phyloP scores from a whole-genome alignment of 2,329 filamentous ascomycete species.

The Fusarium sp. region DNA sequence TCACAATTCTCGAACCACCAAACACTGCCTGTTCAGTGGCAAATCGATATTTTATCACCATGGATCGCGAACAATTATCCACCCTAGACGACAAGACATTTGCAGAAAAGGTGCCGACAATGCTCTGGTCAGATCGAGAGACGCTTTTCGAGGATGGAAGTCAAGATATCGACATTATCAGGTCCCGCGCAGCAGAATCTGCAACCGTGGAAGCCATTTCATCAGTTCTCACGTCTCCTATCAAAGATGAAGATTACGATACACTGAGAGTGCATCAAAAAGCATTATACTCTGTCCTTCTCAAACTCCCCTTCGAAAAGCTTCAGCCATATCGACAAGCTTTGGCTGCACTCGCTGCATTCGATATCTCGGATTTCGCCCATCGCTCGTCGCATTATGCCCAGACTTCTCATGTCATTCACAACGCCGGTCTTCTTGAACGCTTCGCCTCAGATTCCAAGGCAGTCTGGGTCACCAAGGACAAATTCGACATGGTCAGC shows the following conservation, averaged over 20 bases:
- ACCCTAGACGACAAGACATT: neutral
- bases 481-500: constrained; percentile 4
- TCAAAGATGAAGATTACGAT: neutral
- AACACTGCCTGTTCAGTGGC: rapidly evolving
- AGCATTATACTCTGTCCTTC: neutral
- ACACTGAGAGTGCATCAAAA: neutral
- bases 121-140: neutral
- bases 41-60: neutral
- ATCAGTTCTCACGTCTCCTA: neutral
- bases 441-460: neutral
- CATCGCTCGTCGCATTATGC: neutral
- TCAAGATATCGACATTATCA: neutral
- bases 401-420: neutral
- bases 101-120: neutral
- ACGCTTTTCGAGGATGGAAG: neutral
- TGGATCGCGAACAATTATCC: neutral
- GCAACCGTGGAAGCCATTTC: neutral
- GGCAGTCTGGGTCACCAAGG: neutral
- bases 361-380: neutral
- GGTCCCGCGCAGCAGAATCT: neutral
- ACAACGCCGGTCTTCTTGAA: neutral
- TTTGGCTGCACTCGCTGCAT: neutral
- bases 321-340: neutral
- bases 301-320: neutral
- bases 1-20: neutral